Base-by-base conservation (phyloP, 495 filamentous ascomycete species). In the Aspergillus indologenus region DNA sequence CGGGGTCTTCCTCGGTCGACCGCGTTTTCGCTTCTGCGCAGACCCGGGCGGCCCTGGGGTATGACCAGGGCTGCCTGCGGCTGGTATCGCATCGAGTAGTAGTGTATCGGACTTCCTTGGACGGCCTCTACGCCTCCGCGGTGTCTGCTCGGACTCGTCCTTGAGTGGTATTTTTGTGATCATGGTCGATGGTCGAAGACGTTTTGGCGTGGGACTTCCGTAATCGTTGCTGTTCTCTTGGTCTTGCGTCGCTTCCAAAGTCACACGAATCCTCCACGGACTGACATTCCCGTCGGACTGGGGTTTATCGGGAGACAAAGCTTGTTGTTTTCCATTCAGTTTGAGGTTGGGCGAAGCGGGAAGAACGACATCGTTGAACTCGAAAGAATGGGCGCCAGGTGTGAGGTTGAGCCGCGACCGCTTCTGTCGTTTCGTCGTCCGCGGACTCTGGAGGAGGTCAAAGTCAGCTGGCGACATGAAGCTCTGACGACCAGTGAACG, bases 231-330 rank as follows among this genome's bases (percentile, higher is more conserved):
- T 70, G 23, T 64, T 64, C 20, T 74, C 72, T 23, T 77, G 75
- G 31, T 81, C 75, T 53, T 79, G 81, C 57, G 82, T 81, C 12
- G 83, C 83, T 71, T 85, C 78, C 24, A 85, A 74, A 3, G 82
- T 82, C 48, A 85, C 75, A 20, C 80, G 75, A 56, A 85, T 82
- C 58, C 79, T 78, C 83, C 83, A 85, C 45, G 83, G 83, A 58
- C 78, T 83, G 9, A 70, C 61, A 62, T 75, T 71, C 19, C 72
- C 72, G 12, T 79, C 67, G 40, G 68, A 58, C 44, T 64, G 68
- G 8, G 60, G 55, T 23, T 76, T 78, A 12, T 73, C 67, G 14
- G 75, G 77, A 3, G 76, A 78, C 24, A 71, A 50, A 12, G 71
- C 70, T 40, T 65, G 54, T 31, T 72, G 72, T 21, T 60, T 64